phyloP scores from a whole-genome alignment of 139 green algal genomes.

The Astrephomene gubernaculifera region DNA sequence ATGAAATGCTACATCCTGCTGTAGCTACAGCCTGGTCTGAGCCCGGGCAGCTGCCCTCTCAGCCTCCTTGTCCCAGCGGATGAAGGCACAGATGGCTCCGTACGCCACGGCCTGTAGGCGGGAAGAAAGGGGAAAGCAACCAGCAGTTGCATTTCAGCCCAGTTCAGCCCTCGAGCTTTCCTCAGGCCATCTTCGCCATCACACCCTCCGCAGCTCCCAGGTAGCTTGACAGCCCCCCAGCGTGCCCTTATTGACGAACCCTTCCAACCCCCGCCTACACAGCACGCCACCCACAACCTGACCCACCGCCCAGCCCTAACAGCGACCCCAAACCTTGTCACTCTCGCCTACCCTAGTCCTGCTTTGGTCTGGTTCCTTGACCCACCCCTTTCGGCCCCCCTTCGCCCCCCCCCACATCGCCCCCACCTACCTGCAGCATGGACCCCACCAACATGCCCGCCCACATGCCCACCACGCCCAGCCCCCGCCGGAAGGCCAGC shows the following conservation, averaged over 20 bases:
- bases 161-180: not conserved
- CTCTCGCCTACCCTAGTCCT: not conserved
- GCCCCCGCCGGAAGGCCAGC: constrained; percentile 34
- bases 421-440: constrained; percentile 33
- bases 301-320: too few relatives aligned
- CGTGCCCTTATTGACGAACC: too few relatives aligned
- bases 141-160: not conserved
- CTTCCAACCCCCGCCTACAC: too few relatives aligned
- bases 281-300: too few relatives aligned
- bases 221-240: too few relatives aligned
- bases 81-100: not conserved
- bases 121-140: not conserved
- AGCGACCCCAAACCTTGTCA: not conserved
- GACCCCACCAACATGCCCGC: constrained; percentile 30
- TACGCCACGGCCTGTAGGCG: constrained; percentile 1
- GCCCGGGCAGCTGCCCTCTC: not conserved
- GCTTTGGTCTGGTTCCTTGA: not conserved
- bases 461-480: constrained; percentile 56
- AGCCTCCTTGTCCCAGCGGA: constrained; percentile 36
- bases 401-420: not conserved
- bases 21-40: not conserved
- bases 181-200: too few relatives aligned
- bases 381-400: not conserved
- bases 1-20: too few relatives aligned
- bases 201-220: too few relatives aligned